Evolutionary conservation across 2,329 filamentous ascomycete genomes (phyloP).

Genomic region (Alternaria triticina): DNA sequence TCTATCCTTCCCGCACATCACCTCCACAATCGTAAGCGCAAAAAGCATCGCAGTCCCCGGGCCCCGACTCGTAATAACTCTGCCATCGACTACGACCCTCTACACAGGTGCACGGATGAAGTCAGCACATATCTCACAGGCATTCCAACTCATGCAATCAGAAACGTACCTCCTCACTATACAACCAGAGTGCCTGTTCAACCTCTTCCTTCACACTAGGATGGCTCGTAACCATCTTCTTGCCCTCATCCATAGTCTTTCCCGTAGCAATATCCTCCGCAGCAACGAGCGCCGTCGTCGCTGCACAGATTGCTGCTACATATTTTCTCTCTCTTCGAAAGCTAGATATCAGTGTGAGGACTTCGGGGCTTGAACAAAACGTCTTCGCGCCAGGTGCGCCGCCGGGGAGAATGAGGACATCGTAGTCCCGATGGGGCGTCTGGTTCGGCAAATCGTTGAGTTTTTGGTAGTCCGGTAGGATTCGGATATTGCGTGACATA

Average conservation of each 20-base stretch:
- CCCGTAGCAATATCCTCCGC: slow-evolving; percentile 22
- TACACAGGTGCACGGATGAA: too few species aligned
- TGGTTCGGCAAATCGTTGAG: too few species aligned
- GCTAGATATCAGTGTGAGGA: slow-evolving; percentile 36
- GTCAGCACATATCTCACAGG: too few species aligned
- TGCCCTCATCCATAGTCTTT: slow-evolving; percentile 20
- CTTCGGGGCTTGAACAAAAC: slow-evolving; percentile 31
- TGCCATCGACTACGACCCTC: slow-evolving; percentile 45
- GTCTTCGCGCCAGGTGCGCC: slow-evolving; percentile 48
- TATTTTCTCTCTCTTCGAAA: slow-evolving; percentile 41
- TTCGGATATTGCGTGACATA: slow-evolving; percentile 48
- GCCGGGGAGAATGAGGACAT: slow-evolving; percentile 48
- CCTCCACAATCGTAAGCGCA: slow-evolving; percentile 48
- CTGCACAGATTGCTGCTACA: slow-evolving; percentile 48
- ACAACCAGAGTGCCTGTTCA: slow-evolving; percentile 41
- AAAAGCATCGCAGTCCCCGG: slow-evolving; percentile 50
- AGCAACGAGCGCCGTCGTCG: slow-evolving; percentile 47
- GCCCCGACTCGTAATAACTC: slow-evolving; percentile 46
- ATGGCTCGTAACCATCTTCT: slow-evolving; percentile 45
- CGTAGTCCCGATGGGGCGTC: slow-evolving; percentile 22
- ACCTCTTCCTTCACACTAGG: slow-evolving; percentile 47
- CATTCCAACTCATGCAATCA: too few species aligned
- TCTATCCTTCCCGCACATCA: slow-evolving; percentile 51
- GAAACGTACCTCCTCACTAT: slow-evolving; percentile 47
- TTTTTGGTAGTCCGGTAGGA: slow-evolving; percentile 37